phyloP scores from a whole-genome alignment of 352 stramenopile species.

The Phytophthora pluvialis region DNA sequence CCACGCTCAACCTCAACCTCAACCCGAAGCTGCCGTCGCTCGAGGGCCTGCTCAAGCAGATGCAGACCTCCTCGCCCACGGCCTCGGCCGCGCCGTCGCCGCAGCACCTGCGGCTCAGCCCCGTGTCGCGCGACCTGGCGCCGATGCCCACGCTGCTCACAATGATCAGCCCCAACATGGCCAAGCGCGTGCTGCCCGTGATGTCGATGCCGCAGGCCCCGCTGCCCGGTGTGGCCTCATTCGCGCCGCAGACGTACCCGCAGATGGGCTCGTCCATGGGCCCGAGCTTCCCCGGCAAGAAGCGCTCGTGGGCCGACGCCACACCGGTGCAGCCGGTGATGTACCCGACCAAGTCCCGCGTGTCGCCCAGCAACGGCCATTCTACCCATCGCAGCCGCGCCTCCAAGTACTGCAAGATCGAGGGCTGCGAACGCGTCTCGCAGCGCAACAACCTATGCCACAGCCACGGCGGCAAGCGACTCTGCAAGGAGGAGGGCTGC shows the following conservation, averaged over 20 bases:
- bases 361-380: conserved; percentile 23
- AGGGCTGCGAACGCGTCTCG: conserved; percentile 79
- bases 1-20: conserved; percentile 30
- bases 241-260: conserved; percentile 23
- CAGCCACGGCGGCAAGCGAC: conserved; percentile 80
- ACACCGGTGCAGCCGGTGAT: conserved; percentile 17
- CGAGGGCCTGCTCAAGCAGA: conserved; percentile 68
- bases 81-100: conserved; percentile 14
- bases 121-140: conserved; percentile 29
- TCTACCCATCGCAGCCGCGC: conserved; percentile 60
- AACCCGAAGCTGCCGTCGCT: conserved; percentile 69
- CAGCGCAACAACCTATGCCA: conserved; percentile 88
- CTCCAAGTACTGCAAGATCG: conserved; percentile 90
- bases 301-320: conserved; percentile 40
- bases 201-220: conserved; percentile 5
- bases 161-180: conserved; percentile 62
- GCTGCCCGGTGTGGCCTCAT: conserved; percentile 17
- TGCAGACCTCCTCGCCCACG: conserved; percentile 48
- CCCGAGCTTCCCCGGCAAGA: conserved; percentile 34
- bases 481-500: conserved; percentile 83
- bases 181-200: conserved; percentile 30
- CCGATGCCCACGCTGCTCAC: conserved; percentile 56
- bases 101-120: conserved; percentile 35
- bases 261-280: conserved; percentile 32
- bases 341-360: conserved; percentile 26